phyloP scores from a whole-genome alignment of 192 early-diverging fungal species.

The Kappamyces sp. region DNA sequence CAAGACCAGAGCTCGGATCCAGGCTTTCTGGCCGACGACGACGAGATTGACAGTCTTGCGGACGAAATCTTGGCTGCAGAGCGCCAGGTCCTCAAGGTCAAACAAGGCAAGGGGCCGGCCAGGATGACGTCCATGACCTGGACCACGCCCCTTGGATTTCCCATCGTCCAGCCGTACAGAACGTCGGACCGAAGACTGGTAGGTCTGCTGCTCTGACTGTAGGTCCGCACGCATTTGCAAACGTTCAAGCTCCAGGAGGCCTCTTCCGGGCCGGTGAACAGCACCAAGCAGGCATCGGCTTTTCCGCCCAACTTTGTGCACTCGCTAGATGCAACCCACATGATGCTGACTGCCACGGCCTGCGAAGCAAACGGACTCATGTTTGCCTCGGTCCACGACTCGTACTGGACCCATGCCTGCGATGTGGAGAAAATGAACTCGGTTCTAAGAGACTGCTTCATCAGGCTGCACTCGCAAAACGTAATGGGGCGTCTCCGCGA shows the following conservation, averaged over 20 bases:
- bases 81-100: slow-evolving; percentile 17
- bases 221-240: slow-evolving; percentile 73
- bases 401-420: slow-evolving; percentile 95
- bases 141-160: slow-evolving; percentile 91
- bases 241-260: slow-evolving; percentile 68
- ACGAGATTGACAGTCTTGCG: slow-evolving; percentile 23
- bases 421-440: slow-evolving; percentile 81
- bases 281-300: slow-evolving; percentile 86
- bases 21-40: too few relatives aligned
- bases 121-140: slow-evolving; percentile 86
- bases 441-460: slow-evolving; percentile 85
- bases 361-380: slow-evolving; percentile 72
- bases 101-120: slow-evolving; percentile 17
- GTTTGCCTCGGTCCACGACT: slow-evolving; percentile 96
- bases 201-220: background rate
- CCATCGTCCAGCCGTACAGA: slow-evolving; percentile 96
- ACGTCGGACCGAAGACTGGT: slow-evolving; percentile 48
- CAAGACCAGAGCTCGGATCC: slow-evolving; percentile 10
- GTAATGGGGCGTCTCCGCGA: slow-evolving; percentile 77
- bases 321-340: slow-evolving; percentile 94
- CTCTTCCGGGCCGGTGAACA: slow-evolving; percentile 73
- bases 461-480: slow-evolving; percentile 72
- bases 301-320: slow-evolving; percentile 99
- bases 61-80: background rate
- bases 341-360: slow-evolving; percentile 87